Percentiles rank a stretch among this genome's conserved stretches.
These are phyloP conservation scores for Phytophthora europaea DNA, from an alignment of 352 stramenopile genomes.

Conservation along the genomic window DNA sequence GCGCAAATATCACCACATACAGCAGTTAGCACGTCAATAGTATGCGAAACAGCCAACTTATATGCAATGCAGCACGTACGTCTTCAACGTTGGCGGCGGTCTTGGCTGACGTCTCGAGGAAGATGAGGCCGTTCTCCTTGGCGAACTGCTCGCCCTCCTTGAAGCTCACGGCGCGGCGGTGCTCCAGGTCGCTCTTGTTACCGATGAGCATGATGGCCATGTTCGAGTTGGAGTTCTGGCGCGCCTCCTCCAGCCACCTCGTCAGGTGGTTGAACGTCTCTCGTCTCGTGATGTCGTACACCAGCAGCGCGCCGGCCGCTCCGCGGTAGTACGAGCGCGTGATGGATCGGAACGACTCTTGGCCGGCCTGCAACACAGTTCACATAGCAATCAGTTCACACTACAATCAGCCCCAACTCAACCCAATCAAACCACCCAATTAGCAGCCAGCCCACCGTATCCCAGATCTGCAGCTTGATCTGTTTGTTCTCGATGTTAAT, in stretches of 20 bases:
- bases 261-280: conserved; percentile 99
- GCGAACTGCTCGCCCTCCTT: conserved; percentile 99
- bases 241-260: conserved; percentile 98
- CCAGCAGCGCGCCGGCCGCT: conserved; percentile 96
- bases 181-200: conserved; percentile 99
- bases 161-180: conserved; percentile 95
- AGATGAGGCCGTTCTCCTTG: conserved; percentile 99
- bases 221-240: conserved; percentile 98
- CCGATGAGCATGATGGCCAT: conserved; percentile 99
- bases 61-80: conserved; percentile 61
- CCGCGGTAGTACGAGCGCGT: conserved; percentile 99
- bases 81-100: conserved; percentile 99
- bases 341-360: conserved; percentile 99
- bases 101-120: conserved; percentile 99
- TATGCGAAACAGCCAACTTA: not conserved
- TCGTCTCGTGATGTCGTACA: conserved; percentile 99
- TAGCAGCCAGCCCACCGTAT: conserved; percentile 76
- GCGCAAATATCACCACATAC: conserved; percentile 3
- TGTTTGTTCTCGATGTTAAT: conserved; percentile 99
- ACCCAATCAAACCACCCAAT: not conserved
- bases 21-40: conserved; percentile 1
- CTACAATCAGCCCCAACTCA: not conserved
- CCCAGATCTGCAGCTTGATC: conserved; percentile 99
- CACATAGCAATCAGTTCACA: conserved; percentile 45
- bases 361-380: conserved; percentile 92